Evolutionary conservation across 257 asterid genomes (phyloP).

Genomic region (Perilla frutescens): DNA sequence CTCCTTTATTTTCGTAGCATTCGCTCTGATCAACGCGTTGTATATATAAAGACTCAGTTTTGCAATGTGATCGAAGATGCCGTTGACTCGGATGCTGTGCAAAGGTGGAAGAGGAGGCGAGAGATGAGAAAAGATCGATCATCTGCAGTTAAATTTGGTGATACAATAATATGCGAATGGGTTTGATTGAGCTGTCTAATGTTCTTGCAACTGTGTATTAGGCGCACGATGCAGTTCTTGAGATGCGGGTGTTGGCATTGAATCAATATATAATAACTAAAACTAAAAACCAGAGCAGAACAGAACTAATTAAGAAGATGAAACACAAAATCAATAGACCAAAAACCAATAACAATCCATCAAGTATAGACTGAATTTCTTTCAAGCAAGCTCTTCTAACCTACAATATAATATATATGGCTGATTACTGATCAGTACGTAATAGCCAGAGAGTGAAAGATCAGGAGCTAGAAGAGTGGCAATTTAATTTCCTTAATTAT

Average conservation of each 20-base stretch:
- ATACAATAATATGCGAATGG: constrained; percentile 56
- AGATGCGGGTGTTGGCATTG: constrained; percentile 41
- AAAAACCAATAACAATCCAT: too few relatives aligned
- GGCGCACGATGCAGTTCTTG: constrained; percentile 46
- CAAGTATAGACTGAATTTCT: too few relatives aligned
- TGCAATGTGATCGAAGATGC: constrained; percentile 49
- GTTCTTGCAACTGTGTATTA: constrained; percentile 58
- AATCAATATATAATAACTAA: constrained; percentile 22
- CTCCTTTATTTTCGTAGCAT: constrained; percentile 50
- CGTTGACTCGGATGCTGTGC: constrained; percentile 48
- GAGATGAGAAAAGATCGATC: constrained; percentile 62
- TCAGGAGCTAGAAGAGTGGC: too few relatives aligned
- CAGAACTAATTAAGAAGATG: too few relatives aligned
- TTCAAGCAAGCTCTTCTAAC: too few relatives aligned
- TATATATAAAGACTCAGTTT: constrained; percentile 58
- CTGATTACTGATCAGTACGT: too few relatives aligned
- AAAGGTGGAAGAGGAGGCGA: constrained; percentile 64
- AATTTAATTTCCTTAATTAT: too few relatives aligned
- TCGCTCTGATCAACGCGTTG: constrained; percentile 78
- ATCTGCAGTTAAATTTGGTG: constrained; percentile 47
- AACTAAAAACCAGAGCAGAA: too few relatives aligned
- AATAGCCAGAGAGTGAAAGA: too few relatives aligned
- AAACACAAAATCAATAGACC: too few relatives aligned
- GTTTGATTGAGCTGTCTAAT: constrained; percentile 58
- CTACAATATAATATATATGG: too few relatives aligned